Evolutionary conservation across 23 red algal genomes (phyloP), one percentile per base, ranked within the genome.

Genomic region (Rhodosorus marinus): DNA sequence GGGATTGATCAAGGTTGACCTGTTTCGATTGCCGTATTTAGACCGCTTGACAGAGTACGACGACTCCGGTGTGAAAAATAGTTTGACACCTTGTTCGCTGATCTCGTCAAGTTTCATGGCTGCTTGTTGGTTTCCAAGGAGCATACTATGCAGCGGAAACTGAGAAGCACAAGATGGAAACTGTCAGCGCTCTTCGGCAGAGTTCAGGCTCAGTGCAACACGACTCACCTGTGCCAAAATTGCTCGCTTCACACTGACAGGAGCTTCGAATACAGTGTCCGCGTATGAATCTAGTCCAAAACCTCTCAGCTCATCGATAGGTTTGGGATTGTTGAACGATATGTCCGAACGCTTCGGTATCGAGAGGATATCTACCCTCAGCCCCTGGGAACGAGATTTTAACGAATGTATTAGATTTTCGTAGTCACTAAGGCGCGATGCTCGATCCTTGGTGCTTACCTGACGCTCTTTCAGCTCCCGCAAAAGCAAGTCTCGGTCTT

Each of bases 251-350:
- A 74, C 26, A 31, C 24, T 50, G 7, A 23, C 55, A 24, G 57
- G 58, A 20, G 68, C 68, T 1, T 74, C 68, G 33, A 74, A 74
- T 40, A 45, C 43, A 50, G 60, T 51, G 8, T 29, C 17, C n/a
- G 64, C 40, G 17, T 55, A 49, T 4, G 29, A 34, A 35, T 26
- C 38, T 20, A 74, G 40, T 4, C 59, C 59, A 9, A 64, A 8
- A 9, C 3, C 26, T 47, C 24, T 4, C 59, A 64, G 5, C 4
- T 20, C 7, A 24, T 4, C 59, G 27, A 64, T 15, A 26, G 9
- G 54, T 6, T 31, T 36, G 6, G 54, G 54, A n/a, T 31, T 15
- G 5, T 31, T 20, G 5, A 25, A 17, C 54, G 14, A 6, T 7
- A 59, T 5, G 14, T 59, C 54, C 6, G 54, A 14, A 5, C 54